Evolutionary conservation across 768 basidiomycete species (phyloP), one percentile per base, ranked within the genome.

Genomic region (Podaxis carcinomalis): DNA sequence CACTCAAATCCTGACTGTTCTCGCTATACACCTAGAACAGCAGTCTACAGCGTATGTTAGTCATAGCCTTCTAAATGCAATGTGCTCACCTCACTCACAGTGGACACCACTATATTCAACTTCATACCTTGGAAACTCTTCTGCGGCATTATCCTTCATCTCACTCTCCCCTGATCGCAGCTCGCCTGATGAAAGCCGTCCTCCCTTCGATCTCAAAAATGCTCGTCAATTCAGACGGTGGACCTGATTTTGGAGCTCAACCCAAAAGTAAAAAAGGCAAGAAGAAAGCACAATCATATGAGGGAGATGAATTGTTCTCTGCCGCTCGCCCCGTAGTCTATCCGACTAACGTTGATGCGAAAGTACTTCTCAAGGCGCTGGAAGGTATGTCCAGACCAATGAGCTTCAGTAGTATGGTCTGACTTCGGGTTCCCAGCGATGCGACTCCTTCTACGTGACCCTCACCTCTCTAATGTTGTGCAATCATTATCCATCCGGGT

Each of bases 221-320:
- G 14, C 74, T 89, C n/a, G 70, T 71, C 4, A 72, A 76, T 25
- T 61, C 76, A 2, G 76, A 78, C 7, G 62, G 73, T 37, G 55
- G 60, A 21, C 49, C 57, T 25, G 68, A 67, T 1, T 65, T 70
- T 40, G 66, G 61, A 9, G 23, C 65, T 14, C 58, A 65, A 50
- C 73, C 66, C 11, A 77, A 73, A 61, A 75, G 67, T 13, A 84
- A 77, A 68, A 86, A 84, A 66, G 81, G 83, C 57, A 92, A 85
- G 70, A 93, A 90, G 69, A 78, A 87, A 50, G 78, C 81, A 19
- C 81, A 85, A 21, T 86, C 80, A 11, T 92, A 86, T 64, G 89
- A 93, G 71, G 89, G 84, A 9, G 90, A 90, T 57, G 90, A 89
- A 66, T 74, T 88, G 4, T 85, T 94, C 71, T 83, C 80, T 56